Evolutionary conservation across 805 yeast genomes (phyloP).

Genomic region (Jamesozyma rosinii): DNA sequence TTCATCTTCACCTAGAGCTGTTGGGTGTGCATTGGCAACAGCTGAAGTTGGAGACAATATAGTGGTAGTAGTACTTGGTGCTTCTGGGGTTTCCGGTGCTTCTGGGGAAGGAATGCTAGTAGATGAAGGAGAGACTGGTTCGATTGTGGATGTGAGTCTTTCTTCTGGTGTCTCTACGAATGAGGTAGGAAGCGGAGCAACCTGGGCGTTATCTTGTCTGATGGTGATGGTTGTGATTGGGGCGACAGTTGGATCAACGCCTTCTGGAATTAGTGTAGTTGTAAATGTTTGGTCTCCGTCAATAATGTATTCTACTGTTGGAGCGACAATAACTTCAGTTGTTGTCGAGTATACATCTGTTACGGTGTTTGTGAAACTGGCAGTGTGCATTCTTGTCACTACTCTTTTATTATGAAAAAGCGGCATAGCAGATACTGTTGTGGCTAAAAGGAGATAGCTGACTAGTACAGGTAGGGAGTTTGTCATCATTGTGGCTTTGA

Average conservation of each 20-base stretch:
- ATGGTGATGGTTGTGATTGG: conserved; percentile 31
- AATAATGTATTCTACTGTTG: conserved; percentile 34
- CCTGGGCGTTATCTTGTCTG: conserved; percentile 5
- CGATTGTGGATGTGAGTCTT: background rate
- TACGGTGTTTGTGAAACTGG: conserved; percentile 40
- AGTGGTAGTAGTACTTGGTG: conserved; percentile 9
- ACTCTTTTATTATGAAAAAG: conserved; percentile 32
- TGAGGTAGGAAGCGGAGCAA: conserved; percentile 1
- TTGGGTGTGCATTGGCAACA: conserved; percentile 8
- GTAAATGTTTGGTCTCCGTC: conserved; percentile 33
- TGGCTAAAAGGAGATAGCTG: background rate
- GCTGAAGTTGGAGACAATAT: conserved; percentile 10
- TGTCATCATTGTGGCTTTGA: background rate
- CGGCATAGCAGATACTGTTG: conserved; percentile 18
- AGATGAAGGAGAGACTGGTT: conserved; percentile 14
- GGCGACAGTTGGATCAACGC: conserved; percentile 29
- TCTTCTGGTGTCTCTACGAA: background rate
- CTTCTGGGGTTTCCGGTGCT: conserved; percentile 3
- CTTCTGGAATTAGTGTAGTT: conserved; percentile 29
- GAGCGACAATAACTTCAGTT: conserved; percentile 33
- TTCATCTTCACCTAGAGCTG: conserved; percentile 1
- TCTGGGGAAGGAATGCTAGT: conserved; percentile 14
- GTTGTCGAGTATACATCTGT: conserved; percentile 35
- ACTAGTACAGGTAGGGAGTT: background rate
- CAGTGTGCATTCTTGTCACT: conserved; percentile 49